These are phyloP conservation scores for Sugiyamaella boreocaroliniensis DNA, from an alignment of 805 yeast species.

Conservation along the genomic window DNA sequence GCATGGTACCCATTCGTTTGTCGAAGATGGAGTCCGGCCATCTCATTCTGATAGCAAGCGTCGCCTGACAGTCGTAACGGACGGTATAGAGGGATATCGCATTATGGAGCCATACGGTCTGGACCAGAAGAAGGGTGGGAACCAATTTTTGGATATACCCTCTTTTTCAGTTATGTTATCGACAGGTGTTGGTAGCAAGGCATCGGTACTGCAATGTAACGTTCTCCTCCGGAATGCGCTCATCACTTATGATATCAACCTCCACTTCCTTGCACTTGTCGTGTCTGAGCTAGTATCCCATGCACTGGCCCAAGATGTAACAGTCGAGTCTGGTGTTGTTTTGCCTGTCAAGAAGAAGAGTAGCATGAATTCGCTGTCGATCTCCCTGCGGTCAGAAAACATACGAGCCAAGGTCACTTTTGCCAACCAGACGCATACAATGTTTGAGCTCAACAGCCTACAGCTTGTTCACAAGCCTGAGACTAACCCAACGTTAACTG, in stretches of 20 bases:
- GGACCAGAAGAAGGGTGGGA: slow-evolving; percentile 12
- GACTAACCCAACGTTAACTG: slow-evolving; percentile 27
- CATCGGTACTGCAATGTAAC: slow-evolving; percentile 17
- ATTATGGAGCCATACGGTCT: slow-evolving; percentile 24
- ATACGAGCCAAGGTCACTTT: slow-evolving; percentile 35
- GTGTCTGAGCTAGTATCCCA: slow-evolving; percentile 40
- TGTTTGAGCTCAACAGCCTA: slow-evolving; percentile 40
- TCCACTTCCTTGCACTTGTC: slow-evolving; percentile 42
- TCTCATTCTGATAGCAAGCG: slow-evolving; percentile 10
- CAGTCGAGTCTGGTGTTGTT: neutral
- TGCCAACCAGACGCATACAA: slow-evolving; percentile 42
- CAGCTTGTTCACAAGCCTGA: slow-evolving; percentile 25
- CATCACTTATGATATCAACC: slow-evolving; percentile 28
- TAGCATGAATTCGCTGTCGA: slow-evolving; percentile 6
- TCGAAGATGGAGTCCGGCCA: neutral
- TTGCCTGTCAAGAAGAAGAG: neutral
- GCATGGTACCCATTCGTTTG: neutral
- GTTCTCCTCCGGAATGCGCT: slow-evolving; percentile 19
- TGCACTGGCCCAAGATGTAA: slow-evolving; percentile 26
- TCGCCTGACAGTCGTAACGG: slow-evolving; percentile 17
- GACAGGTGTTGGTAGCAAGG: slow-evolving; percentile 10
- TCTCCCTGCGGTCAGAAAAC: slow-evolving; percentile 29
- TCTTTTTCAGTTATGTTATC: slow-evolving; percentile 21
- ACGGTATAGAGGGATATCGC: slow-evolving; percentile 6
- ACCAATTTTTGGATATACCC: slow-evolving; percentile 24